These are phyloP conservation scores for Chondrus crispus DNA, from an alignment of 23 red algal species.

Conservation along the genomic window DNA sequence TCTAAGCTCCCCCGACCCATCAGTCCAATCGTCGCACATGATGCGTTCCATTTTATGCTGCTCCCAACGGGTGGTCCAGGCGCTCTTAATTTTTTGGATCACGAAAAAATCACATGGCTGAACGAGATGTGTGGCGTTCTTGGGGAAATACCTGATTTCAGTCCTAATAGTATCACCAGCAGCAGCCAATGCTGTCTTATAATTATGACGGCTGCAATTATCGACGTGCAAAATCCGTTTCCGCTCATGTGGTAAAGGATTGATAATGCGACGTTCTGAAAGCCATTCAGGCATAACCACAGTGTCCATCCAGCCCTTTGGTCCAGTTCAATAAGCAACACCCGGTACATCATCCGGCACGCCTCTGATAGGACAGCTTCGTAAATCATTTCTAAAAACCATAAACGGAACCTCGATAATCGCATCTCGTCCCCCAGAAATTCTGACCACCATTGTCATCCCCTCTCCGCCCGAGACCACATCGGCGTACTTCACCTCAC, in stretches of 20 bases:
- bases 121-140: not conserved
- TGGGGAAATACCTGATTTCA: not conserved
- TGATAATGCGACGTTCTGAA: not conserved
- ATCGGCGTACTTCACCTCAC: not conserved
- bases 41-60: not conserved
- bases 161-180: not conserved
- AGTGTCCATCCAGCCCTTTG: not conserved
- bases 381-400: not conserved
- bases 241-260: not conserved
- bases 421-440: not conserved
- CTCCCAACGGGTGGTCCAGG: not conserved
- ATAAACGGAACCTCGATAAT: not conserved
- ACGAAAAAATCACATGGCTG: not conserved
- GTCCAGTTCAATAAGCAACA: conserved; percentile 1
- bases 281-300: not conserved
- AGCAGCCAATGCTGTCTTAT: not conserved
- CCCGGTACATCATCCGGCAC: not conserved
- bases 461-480: not conserved
- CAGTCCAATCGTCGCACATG: not conserved
- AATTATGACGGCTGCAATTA: not conserved
- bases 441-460: not conserved
- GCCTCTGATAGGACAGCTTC: not conserved
- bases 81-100: not conserved
- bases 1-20: not conserved
- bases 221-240: not conserved